A percentile compares a stretch with the other conserved stretches of the same genome.
phyloP scores from a whole-genome alignment of 2,329 filamentous ascomycete species.

The Ophiostoma himal-ulmi region DNA sequence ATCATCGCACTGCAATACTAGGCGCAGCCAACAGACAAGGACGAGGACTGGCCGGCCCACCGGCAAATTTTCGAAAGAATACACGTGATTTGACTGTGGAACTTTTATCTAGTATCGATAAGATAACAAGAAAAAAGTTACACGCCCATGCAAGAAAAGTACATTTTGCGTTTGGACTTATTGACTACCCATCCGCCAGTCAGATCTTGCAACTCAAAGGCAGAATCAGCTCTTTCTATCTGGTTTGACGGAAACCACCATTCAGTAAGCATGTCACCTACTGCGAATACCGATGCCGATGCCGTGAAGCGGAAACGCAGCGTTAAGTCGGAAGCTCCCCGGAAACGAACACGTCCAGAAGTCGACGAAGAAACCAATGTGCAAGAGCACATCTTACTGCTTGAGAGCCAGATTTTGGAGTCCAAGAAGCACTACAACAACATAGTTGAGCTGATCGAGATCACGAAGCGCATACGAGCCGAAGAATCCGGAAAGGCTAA shows the following conservation, averaged over 20 bases:
- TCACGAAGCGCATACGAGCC: constrained; percentile 42
- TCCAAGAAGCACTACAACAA: constrained; percentile 91
- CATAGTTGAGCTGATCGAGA: constrained; percentile 65
- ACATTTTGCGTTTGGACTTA: not conserved
- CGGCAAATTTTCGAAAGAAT: not conserved
- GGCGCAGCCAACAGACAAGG: not conserved
- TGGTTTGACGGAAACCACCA: not conserved
- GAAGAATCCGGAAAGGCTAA: not conserved
- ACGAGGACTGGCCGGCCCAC: not conserved
- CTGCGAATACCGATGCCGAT: not conserved
- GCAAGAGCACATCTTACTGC: constrained; percentile 61
- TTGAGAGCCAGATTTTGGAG: constrained; percentile 77
- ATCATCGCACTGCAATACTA: not conserved
- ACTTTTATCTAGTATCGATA: not conserved
- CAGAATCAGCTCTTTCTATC: not conserved
- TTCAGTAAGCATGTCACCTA: constrained; percentile 18
- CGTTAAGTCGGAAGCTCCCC: constrained; percentile 39
- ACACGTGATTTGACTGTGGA: not conserved
- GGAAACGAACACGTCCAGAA: constrained; percentile 44
- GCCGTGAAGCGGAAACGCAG: constrained; percentile 48
- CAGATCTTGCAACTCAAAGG: not conserved
- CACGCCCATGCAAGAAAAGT: not conserved
- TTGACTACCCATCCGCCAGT: not conserved
- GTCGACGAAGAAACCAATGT: constrained; percentile 38
- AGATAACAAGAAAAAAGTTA: constrained; percentile 11